Percentiles rank a stretch among this genome's conserved stretches.
Evolutionary conservation across 2,329 filamentous ascomycete species (phyloP).

Genomic region (Teratosphaeria nubilosa): DNA sequence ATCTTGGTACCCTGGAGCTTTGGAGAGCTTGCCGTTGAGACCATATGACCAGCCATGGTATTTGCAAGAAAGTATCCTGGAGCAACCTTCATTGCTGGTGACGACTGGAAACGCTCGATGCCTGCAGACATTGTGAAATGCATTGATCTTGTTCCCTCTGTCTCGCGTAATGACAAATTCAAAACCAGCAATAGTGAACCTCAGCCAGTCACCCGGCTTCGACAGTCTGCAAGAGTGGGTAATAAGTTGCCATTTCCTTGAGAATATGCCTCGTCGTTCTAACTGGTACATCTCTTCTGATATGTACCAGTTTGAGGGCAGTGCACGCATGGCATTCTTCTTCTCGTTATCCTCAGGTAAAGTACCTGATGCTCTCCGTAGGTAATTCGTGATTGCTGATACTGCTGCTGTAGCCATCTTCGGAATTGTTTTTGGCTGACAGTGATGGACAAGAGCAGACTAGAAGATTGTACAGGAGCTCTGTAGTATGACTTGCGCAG

Average conservation of each 20-base stretch:
- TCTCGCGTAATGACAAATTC: conserved; percentile 45
- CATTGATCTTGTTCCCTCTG: conserved; percentile 43
- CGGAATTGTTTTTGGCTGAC: not conserved
- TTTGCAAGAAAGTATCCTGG: conserved; percentile 46
- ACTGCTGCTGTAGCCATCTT: conserved; percentile 3
- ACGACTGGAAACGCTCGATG: conserved; percentile 53
- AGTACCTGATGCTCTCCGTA: not conserved
- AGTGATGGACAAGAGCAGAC: not conserved
- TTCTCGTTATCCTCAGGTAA: not conserved
- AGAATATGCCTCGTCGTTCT: conserved; percentile 48
- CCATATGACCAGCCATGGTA: conserved; percentile 57
- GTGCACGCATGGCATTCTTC: conserved; percentile 22
- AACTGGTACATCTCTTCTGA: conserved; percentile 47
- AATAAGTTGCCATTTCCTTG: conserved; percentile 46
- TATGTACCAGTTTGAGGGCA: conserved; percentile 45
- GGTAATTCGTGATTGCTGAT: conserved; percentile 2
- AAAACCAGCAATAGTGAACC: conserved; percentile 46
- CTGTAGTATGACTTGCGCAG: not conserved
- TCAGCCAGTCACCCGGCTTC: conserved; percentile 47
- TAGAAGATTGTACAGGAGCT: not conserved
- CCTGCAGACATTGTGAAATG: conserved; percentile 54
- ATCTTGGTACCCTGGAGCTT: conserved; percentile 50
- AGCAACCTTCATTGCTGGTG: conserved; percentile 40
- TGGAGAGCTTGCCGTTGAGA: conserved; percentile 46
- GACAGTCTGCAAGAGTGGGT: conserved; percentile 43